Base-by-base conservation (phyloP, 2,329 filamentous ascomycete species). In the Paecilomyces formosus region DNA sequence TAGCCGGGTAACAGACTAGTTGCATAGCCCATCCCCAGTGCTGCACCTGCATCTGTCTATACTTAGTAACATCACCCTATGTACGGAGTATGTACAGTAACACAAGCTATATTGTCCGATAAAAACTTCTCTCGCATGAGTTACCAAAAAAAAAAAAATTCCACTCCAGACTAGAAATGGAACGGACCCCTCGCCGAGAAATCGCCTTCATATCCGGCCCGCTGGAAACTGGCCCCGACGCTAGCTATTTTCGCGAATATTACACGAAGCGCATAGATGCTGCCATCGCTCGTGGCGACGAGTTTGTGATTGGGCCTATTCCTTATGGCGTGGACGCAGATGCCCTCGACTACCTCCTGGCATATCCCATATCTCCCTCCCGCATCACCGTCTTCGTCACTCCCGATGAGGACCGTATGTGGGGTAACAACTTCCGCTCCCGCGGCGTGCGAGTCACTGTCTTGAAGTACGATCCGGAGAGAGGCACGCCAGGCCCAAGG, bases 131-230 rank as follows among this genome's bases (percentile, higher is more conserved):
- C 15, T 21, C 9, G 5, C 15, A 45, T 8, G n/a, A n/a, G 6
- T 18, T 21, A n/a, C n/a, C 18, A 2, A 18, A n/a, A 45, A n/a
- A 6, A 18, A 45, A 18, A n/a, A n/a, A n/a, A n/a, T n/a, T n/a
- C n/a, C 15, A 18, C 39, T 45, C 39, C 18, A n/a, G 7, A 18
- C 15, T 4, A 18, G 8, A 21, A 18, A 45, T 45, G 39, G 39
- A 45, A 8, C 39, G 18, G 18, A 18, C n/a, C 39, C 18, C 39
- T n/a, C 39, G n/a, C 39, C n/a, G 39, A 21, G 39, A 65, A 61
- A 60, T 60, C 15, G 65, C 65, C 18, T 69, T 74, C 58, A 72
- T 74, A 49, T 74, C 71, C 12, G 71, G 72, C 7, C 72, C 71
- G 1, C 57, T 74, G 15, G 63, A 70, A 55, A 67, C 61, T 2